Evolutionary conservation across 2,329 filamentous ascomycete species (phyloP), one percentile per base, ranked within the genome.

Genomic region (Rutstroemia sp.): DNA sequence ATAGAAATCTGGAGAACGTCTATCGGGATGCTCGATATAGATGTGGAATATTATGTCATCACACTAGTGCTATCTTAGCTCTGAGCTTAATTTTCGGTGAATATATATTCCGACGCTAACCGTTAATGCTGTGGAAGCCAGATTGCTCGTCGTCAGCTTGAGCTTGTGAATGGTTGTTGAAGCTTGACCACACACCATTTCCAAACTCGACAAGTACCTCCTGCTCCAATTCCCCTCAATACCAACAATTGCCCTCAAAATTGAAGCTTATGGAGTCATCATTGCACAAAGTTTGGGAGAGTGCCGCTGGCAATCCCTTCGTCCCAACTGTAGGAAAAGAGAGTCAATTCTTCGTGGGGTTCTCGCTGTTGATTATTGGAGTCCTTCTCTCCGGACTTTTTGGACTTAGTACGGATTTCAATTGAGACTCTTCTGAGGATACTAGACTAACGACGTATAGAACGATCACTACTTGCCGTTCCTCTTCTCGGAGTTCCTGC

Each of bases 201-300:
- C 14, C 39, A 42, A 42, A 42, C 9, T 42, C 39, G 16, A 42
- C 9, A n/a, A 42, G 19, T 18, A 9, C 39, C 9, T 19, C 39
- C 30, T 34, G 30, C 30, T 34, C 30, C 30, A 12, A 34, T 34
- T 34, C 12, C 10, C 30, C 30, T 34, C 30, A 34, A 34, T 4
- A 49, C 16, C 44, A 14, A 47, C 12, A 4, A 34, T 44, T 42
- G 19, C 9, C 23, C 44, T 49, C 50, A 5, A 51, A 58, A 25
- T 59, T 54, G 51, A 63, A 63, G 68, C 79, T 77, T 77, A 88
- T 89, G 85, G 86, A 88, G 82, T 82, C 85, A 70, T 90, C 88
- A 79, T 78, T 95, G 74, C 85, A 87, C 75, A 85, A 94, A 73
- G 81, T 95, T 77, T 97, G 92, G 92, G 87, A 95, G 80, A 88